phyloP scores from a whole-genome alignment of 2,329 filamentous ascomycete species.

The Ascochyta koolunga region DNA sequence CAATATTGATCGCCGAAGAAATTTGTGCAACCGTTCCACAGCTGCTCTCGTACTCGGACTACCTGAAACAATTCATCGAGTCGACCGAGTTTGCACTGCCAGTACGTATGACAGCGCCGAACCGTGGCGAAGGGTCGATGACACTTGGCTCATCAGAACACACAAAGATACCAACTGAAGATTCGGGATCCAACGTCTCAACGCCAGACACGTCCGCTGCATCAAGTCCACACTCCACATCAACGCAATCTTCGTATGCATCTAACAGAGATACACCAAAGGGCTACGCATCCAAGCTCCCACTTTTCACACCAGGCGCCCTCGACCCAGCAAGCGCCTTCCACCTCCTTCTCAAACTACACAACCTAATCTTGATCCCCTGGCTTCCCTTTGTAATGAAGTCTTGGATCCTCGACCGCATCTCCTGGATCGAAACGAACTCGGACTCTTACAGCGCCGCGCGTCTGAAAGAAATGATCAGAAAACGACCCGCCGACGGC shows the following conservation, averaged over 20 bases:
- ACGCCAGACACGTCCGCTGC: background rate
- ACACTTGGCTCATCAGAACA: background rate
- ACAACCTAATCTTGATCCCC: constrained; percentile 16
- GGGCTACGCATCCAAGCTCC: background rate
- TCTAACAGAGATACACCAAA: background rate
- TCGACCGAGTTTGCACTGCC: constrained; percentile 1
- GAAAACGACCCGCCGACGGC: constrained; percentile 12
- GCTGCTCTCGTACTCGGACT: constrained; percentile 18
- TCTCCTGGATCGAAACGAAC: constrained; percentile 22
- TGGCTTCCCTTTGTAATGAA: constrained; percentile 20
- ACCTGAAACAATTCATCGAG: constrained; percentile 2
- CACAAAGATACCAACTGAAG: background rate
- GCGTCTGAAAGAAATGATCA: constrained; percentile 19
- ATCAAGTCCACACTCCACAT: constrained; percentile 1
- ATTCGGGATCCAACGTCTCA: constrained; percentile 2
- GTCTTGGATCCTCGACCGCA: constrained; percentile 24
- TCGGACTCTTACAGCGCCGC: constrained; percentile 19
- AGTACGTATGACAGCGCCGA: background rate
- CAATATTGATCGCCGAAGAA: constrained; percentile 23
- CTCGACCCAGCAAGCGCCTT: constrained; percentile 24
- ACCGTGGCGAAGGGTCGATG: background rate
- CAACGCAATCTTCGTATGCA: constrained; percentile 3
- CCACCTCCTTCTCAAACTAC: constrained; percentile 30
- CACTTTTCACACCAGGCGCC: constrained; percentile 1
- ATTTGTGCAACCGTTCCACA: constrained; percentile 36